phyloP scores from a whole-genome alignment of 1,139 yeast species.

The Saccharomycopsis phalli region DNA sequence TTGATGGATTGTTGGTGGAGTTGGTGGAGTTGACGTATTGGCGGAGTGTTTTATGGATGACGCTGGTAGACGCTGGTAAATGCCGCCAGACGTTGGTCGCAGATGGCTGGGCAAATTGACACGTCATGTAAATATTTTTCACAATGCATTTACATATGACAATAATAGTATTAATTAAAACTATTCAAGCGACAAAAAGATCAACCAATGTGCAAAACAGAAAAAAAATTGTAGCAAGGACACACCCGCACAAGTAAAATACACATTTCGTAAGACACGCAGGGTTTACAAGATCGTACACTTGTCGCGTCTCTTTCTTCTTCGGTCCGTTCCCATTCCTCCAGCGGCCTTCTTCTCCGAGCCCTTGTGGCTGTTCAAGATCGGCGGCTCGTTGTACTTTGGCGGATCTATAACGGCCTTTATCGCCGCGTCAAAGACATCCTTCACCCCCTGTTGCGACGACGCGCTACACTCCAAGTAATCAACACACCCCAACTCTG shows the following conservation, averaged over 20 bases:
- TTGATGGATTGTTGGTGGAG: too few relatives aligned
- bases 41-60: too few relatives aligned
- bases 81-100: too few relatives aligned
- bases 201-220: neutral
- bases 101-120: too few relatives aligned
- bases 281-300: slow-evolving; percentile 14
- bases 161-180: neutral
- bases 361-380: slow-evolving; percentile 7
- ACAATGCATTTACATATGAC: neutral
- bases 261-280: neutral
- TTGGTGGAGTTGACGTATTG: too few relatives aligned
- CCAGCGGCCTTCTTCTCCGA: neutral
- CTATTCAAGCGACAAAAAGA: neutral
- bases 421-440: slow-evolving; percentile 75
- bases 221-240: neutral
- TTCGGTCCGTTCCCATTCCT: neutral
- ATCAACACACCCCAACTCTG: slow-evolving; percentile 63
- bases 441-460: slow-evolving; percentile 77
- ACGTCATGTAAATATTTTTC: too few relatives aligned
- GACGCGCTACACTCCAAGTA: slow-evolving; percentile 93
- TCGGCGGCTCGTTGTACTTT: slow-evolving; percentile 21
- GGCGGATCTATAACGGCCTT: slow-evolving; percentile 61
- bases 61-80: too few relatives aligned
- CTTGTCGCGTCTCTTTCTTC: slow-evolving; percentile 14
- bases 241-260: neutral